These are phyloP conservation scores for Pluteus cervinus DNA, from an alignment of 768 basidiomycete species.

Conservation along the genomic window DNA sequence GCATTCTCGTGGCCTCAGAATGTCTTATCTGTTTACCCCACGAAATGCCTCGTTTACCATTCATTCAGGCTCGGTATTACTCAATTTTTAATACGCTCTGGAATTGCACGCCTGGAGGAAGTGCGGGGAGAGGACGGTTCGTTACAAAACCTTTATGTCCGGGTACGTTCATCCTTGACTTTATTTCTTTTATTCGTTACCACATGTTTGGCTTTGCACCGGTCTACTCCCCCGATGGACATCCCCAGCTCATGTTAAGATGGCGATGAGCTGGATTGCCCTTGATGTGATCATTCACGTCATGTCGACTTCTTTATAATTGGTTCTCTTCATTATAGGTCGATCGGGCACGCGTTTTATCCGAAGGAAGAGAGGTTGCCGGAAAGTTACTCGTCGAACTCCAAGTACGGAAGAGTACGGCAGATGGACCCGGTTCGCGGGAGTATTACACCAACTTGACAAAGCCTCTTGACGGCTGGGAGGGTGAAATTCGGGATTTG, in stretches of 20 bases:
- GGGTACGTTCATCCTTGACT: slow-evolving; percentile 34
- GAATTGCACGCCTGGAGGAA: slow-evolving; percentile 66
- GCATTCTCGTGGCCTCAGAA: slow-evolving; percentile 2
- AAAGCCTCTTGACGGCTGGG: slow-evolving; percentile 64
- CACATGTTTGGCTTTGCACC: slow-evolving; percentile 1
- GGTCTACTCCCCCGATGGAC: neutral
- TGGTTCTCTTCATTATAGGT: slow-evolving; percentile 37
- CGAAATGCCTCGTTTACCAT: slow-evolving; percentile 1
- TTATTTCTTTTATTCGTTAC: neutral
- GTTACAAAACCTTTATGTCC: slow-evolving; percentile 64
- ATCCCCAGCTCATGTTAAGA: too few relatives aligned
- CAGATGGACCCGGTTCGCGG: slow-evolving; percentile 76
- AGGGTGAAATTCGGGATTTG: slow-evolving; percentile 68
- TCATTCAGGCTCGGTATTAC: slow-evolving; percentile 82
- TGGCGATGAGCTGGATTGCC: too few relatives aligned
- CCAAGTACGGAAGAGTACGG: slow-evolving; percentile 82
- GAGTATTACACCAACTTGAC: slow-evolving; percentile 78
- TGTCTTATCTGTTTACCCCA: slow-evolving; percentile 5
- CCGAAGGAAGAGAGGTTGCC: slow-evolving; percentile 56
- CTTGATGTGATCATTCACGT: too few relatives aligned
- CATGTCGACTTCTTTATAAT: too few relatives aligned
- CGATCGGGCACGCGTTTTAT: slow-evolving; percentile 63
- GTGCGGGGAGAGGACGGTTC: slow-evolving; percentile 49
- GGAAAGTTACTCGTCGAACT: slow-evolving; percentile 75
- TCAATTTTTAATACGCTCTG: slow-evolving; percentile 66